Evolutionary conservation across 495 filamentous ascomycete species (phyloP).

Genomic region (Penicillium arizonense): DNA sequence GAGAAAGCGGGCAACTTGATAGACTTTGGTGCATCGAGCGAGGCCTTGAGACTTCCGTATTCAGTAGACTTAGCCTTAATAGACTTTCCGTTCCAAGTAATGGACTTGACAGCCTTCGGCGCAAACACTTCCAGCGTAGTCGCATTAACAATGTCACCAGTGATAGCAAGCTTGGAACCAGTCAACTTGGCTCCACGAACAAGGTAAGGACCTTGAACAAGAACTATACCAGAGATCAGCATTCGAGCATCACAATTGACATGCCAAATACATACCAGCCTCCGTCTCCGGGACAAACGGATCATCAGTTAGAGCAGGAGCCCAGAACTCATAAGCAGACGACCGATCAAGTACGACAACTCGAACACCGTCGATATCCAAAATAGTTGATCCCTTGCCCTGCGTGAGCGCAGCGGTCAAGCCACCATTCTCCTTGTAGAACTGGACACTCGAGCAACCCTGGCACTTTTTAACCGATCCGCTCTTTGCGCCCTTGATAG

Average conservation of each 20-base stretch:
- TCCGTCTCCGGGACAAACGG: constrained; percentile 46
- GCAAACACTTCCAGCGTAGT: constrained; percentile 62
- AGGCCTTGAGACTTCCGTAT: constrained; percentile 50
- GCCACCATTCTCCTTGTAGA: constrained; percentile 28
- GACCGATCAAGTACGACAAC: constrained; percentile 52
- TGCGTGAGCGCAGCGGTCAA: constrained; percentile 45
- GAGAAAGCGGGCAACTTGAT: constrained; percentile 53
- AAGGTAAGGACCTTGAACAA: constrained; percentile 64
- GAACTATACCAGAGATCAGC: constrained; percentile 33
- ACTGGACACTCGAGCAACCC: constrained; percentile 38
- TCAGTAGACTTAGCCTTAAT: constrained; percentile 34
- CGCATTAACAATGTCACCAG: constrained; percentile 63
- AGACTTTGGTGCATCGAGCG: constrained; percentile 37
- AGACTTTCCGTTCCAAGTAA: constrained; percentile 57
- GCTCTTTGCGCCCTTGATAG: constrained; percentile 44
- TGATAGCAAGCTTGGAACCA: constrained; percentile 49
- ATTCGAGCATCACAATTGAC: background rate
- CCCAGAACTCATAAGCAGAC: constrained; percentile 56
- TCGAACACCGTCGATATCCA: constrained; percentile 44
- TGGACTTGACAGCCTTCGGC: constrained; percentile 39
- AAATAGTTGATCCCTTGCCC: constrained; percentile 41
- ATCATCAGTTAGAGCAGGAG: constrained; percentile 50
- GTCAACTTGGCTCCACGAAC: constrained; percentile 55
- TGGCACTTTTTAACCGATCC: constrained; percentile 30
- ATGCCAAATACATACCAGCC: constrained; percentile 31